Base-by-base conservation (phyloP, 768 basidiomycete genomes). In the Plicaturopsis crispa region DNA sequence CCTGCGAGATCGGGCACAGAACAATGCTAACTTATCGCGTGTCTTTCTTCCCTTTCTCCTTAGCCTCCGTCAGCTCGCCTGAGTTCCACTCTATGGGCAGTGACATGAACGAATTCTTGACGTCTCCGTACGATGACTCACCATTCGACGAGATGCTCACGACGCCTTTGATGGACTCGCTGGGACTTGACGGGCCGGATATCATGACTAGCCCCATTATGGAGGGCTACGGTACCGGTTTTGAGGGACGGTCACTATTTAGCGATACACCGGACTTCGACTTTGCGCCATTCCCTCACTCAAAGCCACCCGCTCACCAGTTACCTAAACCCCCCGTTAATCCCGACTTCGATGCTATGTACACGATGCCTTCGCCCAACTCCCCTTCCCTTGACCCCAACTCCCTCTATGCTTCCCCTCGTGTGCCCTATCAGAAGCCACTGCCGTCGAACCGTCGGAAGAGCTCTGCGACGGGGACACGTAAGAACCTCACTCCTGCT, bases 401-500 rank as follows among this genome's bases (percentile, higher is more conserved):
- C 17, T 48, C 57, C 3, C 21, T 66, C 31, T 55, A 58, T 17
- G 44, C 56, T 3, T 64, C 65, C 7, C 59, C 61, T 6, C 44
- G 40, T 19, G 24, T 53, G 2, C 48, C 56, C n/a, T 17, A 45
- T 33, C 31, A 28, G 10, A 28, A 28, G 26, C 26, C 26, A 8
- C 26, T 28, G 10, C 26, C 26, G 26, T 28, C 26, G 8, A 28
- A 8, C 20, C 41, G 42, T 10, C 42, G 57, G 17, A 62, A 55
- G 47, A 46, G 36, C 33, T 34, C 45, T 8, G 41, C 32, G 0
- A 85, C 75, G 2, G 82, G 81, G n/a, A 84, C 80, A 5, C 78
- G 84, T 45, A 80, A 76, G 56, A 80, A 81, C 54, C 61, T 80
- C 30, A 74, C 73, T 3, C 80, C 85, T 3, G 72, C 73, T 22